Evolutionary conservation across 176 grass and related monocot genomes (phyloP).

Genomic region (Rhynchospora pubera): DNA sequence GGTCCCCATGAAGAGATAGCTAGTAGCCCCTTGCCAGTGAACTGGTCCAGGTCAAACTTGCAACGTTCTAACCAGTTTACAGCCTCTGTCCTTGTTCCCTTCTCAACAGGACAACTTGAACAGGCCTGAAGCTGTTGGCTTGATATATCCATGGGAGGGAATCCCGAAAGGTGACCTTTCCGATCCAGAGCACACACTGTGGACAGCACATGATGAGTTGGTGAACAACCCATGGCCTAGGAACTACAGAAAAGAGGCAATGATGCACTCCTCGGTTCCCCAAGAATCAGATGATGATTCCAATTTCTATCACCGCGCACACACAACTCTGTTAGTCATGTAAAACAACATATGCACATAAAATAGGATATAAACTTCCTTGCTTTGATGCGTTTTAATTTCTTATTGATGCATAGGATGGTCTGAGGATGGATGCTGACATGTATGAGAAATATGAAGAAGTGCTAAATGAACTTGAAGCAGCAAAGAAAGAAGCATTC

Average conservation of each 20-base stretch:
- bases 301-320: background rate
- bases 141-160: conserved; percentile 1
- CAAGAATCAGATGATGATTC: background rate
- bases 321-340: conserved; percentile 10
- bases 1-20: conserved; percentile 21
- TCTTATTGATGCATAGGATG: conserved; percentile 27
- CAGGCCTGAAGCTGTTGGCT: background rate
- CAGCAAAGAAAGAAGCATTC: conserved; percentile 27
- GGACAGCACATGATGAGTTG: conserved; percentile 5
- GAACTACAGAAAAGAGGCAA: background rate
- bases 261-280: background rate
- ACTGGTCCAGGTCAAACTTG: conserved; percentile 26
- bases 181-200: background rate
- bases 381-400: background rate
- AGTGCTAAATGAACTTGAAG: conserved; percentile 30
- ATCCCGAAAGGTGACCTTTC: background rate
- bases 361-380: background rate
- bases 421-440: conserved; percentile 24
- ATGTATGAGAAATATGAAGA: conserved; percentile 34
- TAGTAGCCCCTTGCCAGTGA: conserved; percentile 1
- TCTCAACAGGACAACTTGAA: background rate
- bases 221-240: background rate
- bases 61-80: background rate
- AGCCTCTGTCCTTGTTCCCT: background rate
- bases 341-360: background rate